phyloP scores from a whole-genome alignment of 495 filamentous ascomycete genomes.

The Xylaria curta region DNA sequence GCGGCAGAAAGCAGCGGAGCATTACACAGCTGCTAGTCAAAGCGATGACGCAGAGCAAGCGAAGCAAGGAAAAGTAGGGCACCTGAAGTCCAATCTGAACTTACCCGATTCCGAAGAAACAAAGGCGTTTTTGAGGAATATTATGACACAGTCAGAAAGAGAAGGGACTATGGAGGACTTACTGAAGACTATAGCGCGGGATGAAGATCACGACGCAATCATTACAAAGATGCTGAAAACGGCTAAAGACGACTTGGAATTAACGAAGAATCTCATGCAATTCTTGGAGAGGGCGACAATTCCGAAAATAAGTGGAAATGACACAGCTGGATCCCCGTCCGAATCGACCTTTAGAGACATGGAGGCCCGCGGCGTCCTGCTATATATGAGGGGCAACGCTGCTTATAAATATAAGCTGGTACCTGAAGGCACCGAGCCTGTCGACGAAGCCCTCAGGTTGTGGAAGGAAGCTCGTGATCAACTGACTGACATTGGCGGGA shows the following conservation, averaged over 20 bases:
- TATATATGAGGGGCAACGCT: slow-evolving; percentile 14
- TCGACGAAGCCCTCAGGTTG: slow-evolving; percentile 18
- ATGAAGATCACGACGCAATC: not conserved
- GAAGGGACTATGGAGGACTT: not conserved
- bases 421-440: slow-evolving; percentile 17
- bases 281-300: not conserved
- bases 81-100: not conserved
- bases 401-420: slow-evolving; percentile 15
- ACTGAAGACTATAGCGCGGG: slow-evolving; percentile 1
- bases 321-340: not conserved
- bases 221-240: not conserved
- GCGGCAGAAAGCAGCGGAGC: not conserved
- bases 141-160: not conserved
- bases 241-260: not conserved
- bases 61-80: slow-evolving; percentile 6
- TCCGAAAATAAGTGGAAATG: not conserved
- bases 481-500: slow-evolving; percentile 15
- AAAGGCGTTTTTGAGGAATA: not conserved
- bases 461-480: slow-evolving; percentile 16
- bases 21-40: not conserved
- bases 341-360: not conserved
- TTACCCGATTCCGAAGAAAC: not conserved
- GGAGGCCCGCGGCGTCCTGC: slow-evolving; percentile 16
- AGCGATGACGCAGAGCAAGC: not conserved
- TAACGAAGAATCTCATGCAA: not conserved